Conservation (phyloP, 1,284 basidiomycete species). For the Butyriboletus appendiculatus region DNA sequence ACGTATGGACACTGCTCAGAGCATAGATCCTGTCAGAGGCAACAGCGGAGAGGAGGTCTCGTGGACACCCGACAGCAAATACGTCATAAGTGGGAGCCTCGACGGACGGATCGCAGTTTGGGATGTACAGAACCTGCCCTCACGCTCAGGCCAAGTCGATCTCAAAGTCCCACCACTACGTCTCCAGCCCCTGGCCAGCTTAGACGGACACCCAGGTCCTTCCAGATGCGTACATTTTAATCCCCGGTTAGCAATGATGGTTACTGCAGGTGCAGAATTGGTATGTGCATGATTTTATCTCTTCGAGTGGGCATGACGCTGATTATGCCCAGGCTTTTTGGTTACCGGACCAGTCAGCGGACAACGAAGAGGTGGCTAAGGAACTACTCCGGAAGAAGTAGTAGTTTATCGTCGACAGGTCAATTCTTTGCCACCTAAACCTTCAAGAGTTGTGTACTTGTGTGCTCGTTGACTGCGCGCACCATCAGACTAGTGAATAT, state of each 20-base stretch:
- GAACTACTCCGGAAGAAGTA: constrained; percentile 46
- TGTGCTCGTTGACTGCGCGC: neutral
- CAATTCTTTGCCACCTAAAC: neutral
- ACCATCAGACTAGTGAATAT: neutral
- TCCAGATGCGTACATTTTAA: constrained; percentile 87
- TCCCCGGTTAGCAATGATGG: constrained; percentile 87
- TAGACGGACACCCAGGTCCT: constrained; percentile 82
- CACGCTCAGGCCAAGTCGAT: constrained; percentile 52
- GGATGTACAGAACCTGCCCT: constrained; percentile 69
- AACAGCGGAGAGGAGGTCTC: constrained; percentile 88
- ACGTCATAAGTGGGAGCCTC: constrained; percentile 78
- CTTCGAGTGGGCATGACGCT: neutral
- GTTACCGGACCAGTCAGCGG: constrained; percentile 67
- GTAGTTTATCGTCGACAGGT: neutral
- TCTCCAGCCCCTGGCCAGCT: constrained; percentile 54
- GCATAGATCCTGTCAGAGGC: constrained; percentile 72
- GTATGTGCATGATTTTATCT: constrained; percentile 47
- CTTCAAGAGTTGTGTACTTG: neutral
- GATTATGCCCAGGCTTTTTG: constrained; percentile 68
- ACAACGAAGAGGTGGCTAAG: constrained; percentile 51
- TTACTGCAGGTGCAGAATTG: constrained; percentile 81
- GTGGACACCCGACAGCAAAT: constrained; percentile 93
- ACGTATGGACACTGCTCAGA: constrained; percentile 50
- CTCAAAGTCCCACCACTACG: constrained; percentile 50
- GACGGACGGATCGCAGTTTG: constrained; percentile 82